Percentiles rank a stretch among this genome's conserved stretches.
phyloP scores from a whole-genome alignment of 129 eudicot genomes.

The Cynara cardunculus region DNA sequence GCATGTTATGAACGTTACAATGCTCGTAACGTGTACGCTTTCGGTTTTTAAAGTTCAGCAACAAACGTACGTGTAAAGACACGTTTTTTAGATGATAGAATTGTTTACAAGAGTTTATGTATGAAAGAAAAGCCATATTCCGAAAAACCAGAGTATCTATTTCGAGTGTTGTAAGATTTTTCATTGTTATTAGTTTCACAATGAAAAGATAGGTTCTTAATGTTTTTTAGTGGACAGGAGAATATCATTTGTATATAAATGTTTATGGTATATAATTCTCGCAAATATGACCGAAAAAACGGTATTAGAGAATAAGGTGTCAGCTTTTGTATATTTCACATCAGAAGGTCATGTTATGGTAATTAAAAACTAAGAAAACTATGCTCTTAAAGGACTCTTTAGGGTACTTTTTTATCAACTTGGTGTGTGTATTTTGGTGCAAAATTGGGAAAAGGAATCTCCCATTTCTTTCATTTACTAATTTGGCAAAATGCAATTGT shows the following conservation, averaged over 20 bases:
- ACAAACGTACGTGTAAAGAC: neutral
- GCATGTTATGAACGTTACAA: too few species aligned
- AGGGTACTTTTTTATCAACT: slow-evolving; percentile 26
- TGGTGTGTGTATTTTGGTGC: slow-evolving; percentile 12
- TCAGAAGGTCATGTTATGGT: slow-evolving; percentile 5
- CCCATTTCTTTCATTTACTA: slow-evolving; percentile 4
- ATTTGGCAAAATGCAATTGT: slow-evolving; percentile 13
- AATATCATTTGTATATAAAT: neutral
- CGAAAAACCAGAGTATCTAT: neutral
- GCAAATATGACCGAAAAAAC: neutral
- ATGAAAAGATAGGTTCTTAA: neutral
- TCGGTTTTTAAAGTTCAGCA: too few species aligned
- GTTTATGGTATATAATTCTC: neutral
- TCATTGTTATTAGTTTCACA: neutral
- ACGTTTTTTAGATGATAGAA: neutral
- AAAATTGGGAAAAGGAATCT: slow-evolving; percentile 12
- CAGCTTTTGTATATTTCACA: neutral
- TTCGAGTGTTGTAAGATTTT: too few species aligned
- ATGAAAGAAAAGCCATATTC: neutral
- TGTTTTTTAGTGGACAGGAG: neutral
- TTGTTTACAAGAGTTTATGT: neutral
- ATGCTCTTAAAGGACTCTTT: neutral
- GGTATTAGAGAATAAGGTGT: neutral
- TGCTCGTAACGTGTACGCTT: neutral
- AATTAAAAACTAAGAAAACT: slow-evolving; percentile 11